phyloP scores from a whole-genome alignment of 345 rosid species.

The Noccaea bulbosa region DNA sequence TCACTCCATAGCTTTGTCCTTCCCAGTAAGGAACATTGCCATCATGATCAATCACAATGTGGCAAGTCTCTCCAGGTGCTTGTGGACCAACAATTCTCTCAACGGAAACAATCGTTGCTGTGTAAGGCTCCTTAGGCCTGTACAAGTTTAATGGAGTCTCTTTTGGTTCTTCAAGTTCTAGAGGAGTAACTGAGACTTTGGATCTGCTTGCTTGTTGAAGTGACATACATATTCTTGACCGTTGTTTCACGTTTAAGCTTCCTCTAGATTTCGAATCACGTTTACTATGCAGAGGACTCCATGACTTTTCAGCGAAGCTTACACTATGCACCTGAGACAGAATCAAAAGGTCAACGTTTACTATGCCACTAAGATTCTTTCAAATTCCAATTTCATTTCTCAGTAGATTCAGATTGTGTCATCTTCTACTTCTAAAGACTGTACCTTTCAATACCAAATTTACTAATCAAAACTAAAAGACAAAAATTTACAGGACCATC shows the following conservation, averaged over 20 bases:
- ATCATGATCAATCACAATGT: slow-evolving; percentile 89
- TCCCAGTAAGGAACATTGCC: slow-evolving; percentile 99
- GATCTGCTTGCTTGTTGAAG: slow-evolving; percentile 78
- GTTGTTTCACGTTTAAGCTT: slow-evolving; percentile 39
- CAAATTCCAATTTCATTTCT: not conserved
- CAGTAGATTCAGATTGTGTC: slow-evolving; percentile 17
- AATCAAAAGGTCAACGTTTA: slow-evolving; percentile 29
- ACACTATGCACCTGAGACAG: slow-evolving; percentile 61
- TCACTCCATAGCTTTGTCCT: slow-evolving; percentile 98
- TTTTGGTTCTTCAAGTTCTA: slow-evolving; percentile 70
- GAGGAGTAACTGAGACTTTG: slow-evolving; percentile 77
- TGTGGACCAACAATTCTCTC: slow-evolving; percentile 91
- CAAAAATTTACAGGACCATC: slow-evolving; percentile 28
- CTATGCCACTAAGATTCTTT: too few species aligned
- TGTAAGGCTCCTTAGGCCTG: slow-evolving; percentile 92
- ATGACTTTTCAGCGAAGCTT: slow-evolving; percentile 60
- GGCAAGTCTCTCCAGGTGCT: slow-evolving; percentile 98
- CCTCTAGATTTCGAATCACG: slow-evolving; percentile 55
- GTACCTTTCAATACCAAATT: slow-evolving; percentile 24
- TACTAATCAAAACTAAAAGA: slow-evolving; percentile 25
- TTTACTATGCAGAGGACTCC: slow-evolving; percentile 50
- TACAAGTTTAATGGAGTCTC: slow-evolving; percentile 75
- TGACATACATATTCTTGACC: slow-evolving; percentile 70
- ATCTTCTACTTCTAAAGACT: slow-evolving; percentile 20
- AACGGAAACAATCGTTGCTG: slow-evolving; percentile 88